These are phyloP conservation scores for Daldinia childiae DNA, from an alignment of 495 filamentous ascomycete species.

Conservation along the genomic window DNA sequence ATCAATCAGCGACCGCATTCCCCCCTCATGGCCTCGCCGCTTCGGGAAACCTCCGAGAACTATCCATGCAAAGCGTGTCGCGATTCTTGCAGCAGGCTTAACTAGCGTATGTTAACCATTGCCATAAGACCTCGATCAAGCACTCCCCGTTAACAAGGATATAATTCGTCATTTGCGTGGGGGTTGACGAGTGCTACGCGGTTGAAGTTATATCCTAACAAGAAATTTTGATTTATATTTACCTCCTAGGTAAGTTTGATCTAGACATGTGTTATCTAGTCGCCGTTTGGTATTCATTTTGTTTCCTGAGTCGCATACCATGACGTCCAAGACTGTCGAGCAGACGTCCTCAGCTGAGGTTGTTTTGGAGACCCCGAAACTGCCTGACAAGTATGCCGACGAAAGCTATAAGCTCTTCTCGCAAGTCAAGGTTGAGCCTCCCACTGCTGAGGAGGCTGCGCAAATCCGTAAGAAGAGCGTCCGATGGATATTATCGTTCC, in stretches of 20 bases:
- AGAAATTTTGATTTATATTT: slow-evolving; percentile 15
- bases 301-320: neutral
- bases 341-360: slow-evolving; percentile 13
- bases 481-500: slow-evolving; percentile 54
- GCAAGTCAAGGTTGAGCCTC: slow-evolving; percentile 50
- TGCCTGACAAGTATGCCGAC: slow-evolving; percentile 53
- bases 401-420: slow-evolving; percentile 58
- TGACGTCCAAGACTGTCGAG: slow-evolving; percentile 23
- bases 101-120: neutral
- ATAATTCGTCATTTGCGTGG: slow-evolving; percentile 29
- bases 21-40: slow-evolving; percentile 15
- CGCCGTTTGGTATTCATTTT: neutral
- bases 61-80: slow-evolving; percentile 14
- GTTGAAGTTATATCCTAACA: neutral
- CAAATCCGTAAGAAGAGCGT: slow-evolving; percentile 54
- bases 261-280: neutral
- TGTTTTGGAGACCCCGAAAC: slow-evolving; percentile 37
- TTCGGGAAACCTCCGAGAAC: slow-evolving; percentile 12
- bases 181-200: slow-evolving; percentile 13
- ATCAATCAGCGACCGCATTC: slow-evolving; percentile 19
- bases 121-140: slow-evolving; percentile 17
- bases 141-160: slow-evolving; percentile 15
- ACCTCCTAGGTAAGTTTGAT: no score
- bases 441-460: slow-evolving; percentile 50
- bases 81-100: neutral